Conservation (phyloP, 257 asterid species). For the Ilex aquifolium region DNA sequence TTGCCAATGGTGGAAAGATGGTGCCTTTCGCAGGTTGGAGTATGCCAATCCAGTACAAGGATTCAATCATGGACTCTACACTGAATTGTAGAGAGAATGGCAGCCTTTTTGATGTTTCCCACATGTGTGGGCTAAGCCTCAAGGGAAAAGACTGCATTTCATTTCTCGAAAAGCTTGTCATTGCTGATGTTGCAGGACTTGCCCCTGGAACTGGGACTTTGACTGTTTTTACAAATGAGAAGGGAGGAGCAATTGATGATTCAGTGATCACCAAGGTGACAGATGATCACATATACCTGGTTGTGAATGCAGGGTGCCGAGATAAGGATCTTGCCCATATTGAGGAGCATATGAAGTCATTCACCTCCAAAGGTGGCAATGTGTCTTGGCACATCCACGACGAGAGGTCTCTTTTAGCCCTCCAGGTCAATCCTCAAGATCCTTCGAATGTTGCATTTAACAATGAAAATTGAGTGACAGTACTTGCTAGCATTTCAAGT, state of each 20-base stretch:
- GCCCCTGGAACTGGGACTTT: constrained; percentile 81
- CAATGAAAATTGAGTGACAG: too few species aligned
- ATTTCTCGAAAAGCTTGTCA: constrained; percentile 87
- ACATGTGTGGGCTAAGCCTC: constrained; percentile 97
- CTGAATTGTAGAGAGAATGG: constrained; percentile 94
- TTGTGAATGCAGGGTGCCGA: constrained; percentile 97
- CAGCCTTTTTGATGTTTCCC: constrained; percentile 88
- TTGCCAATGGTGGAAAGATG: constrained; percentile 92
- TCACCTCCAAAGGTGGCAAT: constrained; percentile 82
- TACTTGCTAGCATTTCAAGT: too few species aligned
- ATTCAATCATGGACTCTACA: constrained; percentile 95
- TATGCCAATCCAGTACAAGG: constrained; percentile 99
- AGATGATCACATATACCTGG: constrained; percentile 75
- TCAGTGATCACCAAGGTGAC: constrained; percentile 90
- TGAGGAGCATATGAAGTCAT: constrained; percentile 94
- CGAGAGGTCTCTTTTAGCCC: constrained; percentile 89
- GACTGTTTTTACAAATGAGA: constrained; percentile 96
- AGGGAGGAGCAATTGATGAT: constrained; percentile 98
- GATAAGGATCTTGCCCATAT: constrained; percentile 98
- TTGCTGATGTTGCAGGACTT: constrained; percentile 95
- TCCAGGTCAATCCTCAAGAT: constrained; percentile 49
- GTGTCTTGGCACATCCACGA: constrained; percentile 99
- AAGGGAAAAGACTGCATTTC: constrained; percentile 88
- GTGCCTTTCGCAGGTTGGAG: constrained; percentile 99
- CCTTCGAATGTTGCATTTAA: too few species aligned